Conservation (phyloP, 2,329 filamentous ascomycete species). For the Sporothrix mexicana region DNA sequence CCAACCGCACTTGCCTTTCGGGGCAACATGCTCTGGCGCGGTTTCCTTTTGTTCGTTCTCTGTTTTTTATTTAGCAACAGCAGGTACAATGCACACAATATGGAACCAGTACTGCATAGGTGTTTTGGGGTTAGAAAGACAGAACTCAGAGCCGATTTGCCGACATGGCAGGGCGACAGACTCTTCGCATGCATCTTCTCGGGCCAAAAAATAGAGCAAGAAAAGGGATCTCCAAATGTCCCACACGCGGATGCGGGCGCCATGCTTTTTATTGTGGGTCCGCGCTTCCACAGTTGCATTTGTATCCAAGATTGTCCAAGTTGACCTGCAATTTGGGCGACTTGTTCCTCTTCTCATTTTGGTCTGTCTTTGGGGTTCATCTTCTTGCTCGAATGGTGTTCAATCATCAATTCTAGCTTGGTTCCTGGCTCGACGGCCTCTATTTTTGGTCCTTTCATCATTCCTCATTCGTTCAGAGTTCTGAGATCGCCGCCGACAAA, state of each 20-base stretch:
- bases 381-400: neutral
- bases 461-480: neutral
- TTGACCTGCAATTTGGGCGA: neutral
- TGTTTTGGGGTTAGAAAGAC: neutral
- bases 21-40: neutral
- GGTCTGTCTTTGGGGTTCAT: neutral
- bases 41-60: neutral
- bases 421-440: neutral
- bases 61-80: neutral
- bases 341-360: neutral
- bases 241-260: neutral
- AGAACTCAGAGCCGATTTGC: conserved; percentile 4
- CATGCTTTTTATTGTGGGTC: conserved; percentile 24
- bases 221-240: neutral
- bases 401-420: neutral
- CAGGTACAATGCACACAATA: too few relatives aligned
- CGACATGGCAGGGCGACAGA: neutral
- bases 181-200: neutral
- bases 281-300: conserved; percentile 16
- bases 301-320: neutral
- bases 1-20: neutral
- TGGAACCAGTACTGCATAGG: neutral
- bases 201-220: neutral
- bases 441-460: neutral
- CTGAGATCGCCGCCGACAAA: conserved; percentile 12